A percentile compares a stretch with the other conserved stretches of the same genome.
These are phyloP conservation scores for Spongospora subterranea DNA, from an alignment of 208 protist species.

Conservation along the genomic window DNA sequence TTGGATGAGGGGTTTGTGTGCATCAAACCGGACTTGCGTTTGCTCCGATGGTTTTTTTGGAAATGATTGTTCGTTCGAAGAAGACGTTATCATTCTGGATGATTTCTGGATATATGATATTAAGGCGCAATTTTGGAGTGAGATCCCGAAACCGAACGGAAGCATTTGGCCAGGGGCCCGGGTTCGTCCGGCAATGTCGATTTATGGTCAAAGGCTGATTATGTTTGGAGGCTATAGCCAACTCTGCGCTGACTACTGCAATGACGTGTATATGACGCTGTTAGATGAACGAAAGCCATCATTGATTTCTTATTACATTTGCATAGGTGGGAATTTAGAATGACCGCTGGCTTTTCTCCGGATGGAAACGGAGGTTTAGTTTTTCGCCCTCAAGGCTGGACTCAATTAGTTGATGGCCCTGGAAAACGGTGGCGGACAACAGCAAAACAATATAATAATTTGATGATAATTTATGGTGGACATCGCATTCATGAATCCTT, in stretches of 20 bases:
- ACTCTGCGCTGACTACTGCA: slow-evolving; percentile 42
- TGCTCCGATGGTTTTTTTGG: not conserved
- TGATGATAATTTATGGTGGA: slow-evolving; percentile 22
- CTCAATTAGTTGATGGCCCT: not conserved
- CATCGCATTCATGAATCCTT: slow-evolving; percentile 7
- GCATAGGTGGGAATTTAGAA: not conserved
- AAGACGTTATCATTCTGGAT: slow-evolving; percentile 47
- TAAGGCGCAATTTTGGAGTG: not conserved
- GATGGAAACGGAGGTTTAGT: not conserved
- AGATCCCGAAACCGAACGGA: not conserved
- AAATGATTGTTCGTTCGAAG: slow-evolving; percentile 27
- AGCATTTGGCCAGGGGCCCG: not conserved
- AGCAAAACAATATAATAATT: not conserved
- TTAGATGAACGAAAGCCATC: not conserved
- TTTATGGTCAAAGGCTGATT: not conserved
- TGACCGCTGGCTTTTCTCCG: not conserved
- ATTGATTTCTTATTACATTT: not conserved
- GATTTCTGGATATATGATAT: slow-evolving; percentile 53
- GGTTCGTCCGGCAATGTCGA: not conserved
- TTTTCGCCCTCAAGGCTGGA: not conserved
- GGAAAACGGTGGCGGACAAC: not conserved
- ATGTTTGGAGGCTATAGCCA: slow-evolving; percentile 46
- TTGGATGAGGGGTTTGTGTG: not conserved
- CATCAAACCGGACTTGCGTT: slow-evolving; percentile 5
- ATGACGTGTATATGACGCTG: not conserved